Percentiles rank a stretch among this genome's conserved stretches.
phyloP scores from a whole-genome alignment of 176 grass and related monocot genomes.

The Musa acuminata region DNA sequence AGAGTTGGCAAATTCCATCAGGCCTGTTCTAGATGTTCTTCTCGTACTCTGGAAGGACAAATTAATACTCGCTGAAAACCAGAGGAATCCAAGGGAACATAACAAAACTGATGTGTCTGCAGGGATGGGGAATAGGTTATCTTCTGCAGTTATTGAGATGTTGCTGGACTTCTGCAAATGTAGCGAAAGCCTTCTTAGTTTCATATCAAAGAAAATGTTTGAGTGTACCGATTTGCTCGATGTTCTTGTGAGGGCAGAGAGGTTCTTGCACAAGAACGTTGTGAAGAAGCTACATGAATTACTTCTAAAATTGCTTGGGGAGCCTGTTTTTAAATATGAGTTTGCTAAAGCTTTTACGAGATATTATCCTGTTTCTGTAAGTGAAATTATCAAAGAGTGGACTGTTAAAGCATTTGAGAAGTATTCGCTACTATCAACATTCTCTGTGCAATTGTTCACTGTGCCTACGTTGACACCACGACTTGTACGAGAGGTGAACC shows the following conservation, averaged over 20 bases:
- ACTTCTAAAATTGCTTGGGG: conserved; percentile 78
- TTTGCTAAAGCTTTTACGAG: conserved; percentile 72
- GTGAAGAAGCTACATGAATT: conserved; percentile 81
- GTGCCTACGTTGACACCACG: conserved; percentile 59
- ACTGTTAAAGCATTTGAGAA: conserved; percentile 40
- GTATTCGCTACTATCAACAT: conserved; percentile 51
- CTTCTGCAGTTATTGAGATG: conserved; percentile 47
- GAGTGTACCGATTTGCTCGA: conserved; percentile 49
- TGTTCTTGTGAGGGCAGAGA: conserved; percentile 47
- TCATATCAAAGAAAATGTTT: conserved; percentile 55
- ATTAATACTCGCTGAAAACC: conserved; percentile 33
- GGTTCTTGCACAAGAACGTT: conserved; percentile 54
- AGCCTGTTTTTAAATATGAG: conserved; percentile 83
- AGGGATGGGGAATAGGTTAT: conserved; percentile 45
- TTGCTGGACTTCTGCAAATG: conserved; percentile 66
- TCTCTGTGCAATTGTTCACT: conserved; percentile 98
- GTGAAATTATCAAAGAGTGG: conserved; percentile 50
- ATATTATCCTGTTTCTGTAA: conserved; percentile 61
- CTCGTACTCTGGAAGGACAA: conserved; percentile 67
- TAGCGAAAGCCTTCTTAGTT: conserved; percentile 82
- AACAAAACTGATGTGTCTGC: conserved; percentile 9
- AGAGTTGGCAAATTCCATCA: conserved; percentile 51
- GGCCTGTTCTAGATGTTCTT: conserved; percentile 57
- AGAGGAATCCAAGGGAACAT: background rate
- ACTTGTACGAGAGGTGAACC: conserved; percentile 71